These are phyloP conservation scores for Limnomonas spitsbergensis DNA, from an alignment of 139 green algal species.

Conservation along the genomic window DNA sequence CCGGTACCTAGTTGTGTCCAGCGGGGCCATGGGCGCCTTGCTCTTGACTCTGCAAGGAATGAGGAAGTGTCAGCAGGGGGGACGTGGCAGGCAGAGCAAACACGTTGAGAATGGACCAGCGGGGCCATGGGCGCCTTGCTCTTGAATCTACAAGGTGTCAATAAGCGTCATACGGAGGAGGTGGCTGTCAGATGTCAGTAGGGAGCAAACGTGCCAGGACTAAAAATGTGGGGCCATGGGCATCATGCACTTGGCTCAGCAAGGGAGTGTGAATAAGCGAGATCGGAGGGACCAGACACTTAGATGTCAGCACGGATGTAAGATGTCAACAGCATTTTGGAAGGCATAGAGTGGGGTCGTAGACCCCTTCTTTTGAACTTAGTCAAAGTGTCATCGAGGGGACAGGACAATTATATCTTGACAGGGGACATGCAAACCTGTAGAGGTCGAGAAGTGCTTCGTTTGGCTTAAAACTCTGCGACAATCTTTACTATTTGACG, in stretches of 20 bases:
- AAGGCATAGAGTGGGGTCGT: too few species aligned
- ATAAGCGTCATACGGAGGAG: background rate
- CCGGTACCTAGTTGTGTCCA: conserved; percentile 66
- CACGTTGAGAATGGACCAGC: conserved; percentile 46
- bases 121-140: conserved; percentile 44
- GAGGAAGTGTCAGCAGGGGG: background rate
- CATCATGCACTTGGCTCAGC: conserved; percentile 25
- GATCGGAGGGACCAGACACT: too few species aligned
- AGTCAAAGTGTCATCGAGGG: too few species aligned
- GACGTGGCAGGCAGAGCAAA: background rate
- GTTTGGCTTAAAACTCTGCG: too few species aligned
- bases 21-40: conserved; percentile 44
- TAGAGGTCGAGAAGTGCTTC: too few species aligned
- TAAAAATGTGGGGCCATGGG: conserved; percentile 57
- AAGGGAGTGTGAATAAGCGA: too few species aligned
- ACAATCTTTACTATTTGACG: too few species aligned
- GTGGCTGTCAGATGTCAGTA: background rate
- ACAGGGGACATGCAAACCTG: too few species aligned
- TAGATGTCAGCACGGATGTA: too few species aligned
- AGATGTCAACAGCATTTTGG: too few species aligned
- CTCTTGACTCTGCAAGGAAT: conserved; percentile 30
- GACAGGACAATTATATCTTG: too few species aligned
- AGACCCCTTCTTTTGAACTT: too few species aligned
- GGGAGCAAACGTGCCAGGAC: background rate
- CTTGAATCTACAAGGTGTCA: conserved; percentile 27